Percentiles rank a stretch among this genome's conserved stretches.
These are phyloP conservation scores for Sextonia rubra DNA, from an alignment of 164 flowering plant species.

Conservation along the genomic window DNA sequence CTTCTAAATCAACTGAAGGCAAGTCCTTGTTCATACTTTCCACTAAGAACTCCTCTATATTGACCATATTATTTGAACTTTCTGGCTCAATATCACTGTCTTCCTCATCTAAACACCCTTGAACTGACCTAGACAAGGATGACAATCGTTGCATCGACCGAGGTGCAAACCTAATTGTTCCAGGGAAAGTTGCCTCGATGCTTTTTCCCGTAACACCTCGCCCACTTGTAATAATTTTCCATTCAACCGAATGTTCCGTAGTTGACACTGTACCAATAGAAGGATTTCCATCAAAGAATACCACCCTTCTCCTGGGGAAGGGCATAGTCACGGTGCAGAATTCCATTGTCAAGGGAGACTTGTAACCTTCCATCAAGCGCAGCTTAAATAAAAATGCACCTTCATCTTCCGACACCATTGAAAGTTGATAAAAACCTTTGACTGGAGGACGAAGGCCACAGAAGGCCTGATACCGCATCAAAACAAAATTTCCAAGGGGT, in stretches of 20 bases:
- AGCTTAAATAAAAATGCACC: slow-evolving; percentile 95
- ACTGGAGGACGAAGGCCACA: slow-evolving; percentile 80
- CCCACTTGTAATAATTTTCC: slow-evolving; percentile 82
- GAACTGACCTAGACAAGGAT: slow-evolving; percentile 28
- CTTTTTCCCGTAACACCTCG: slow-evolving; percentile 76
- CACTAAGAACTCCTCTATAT: slow-evolving; percentile 71
- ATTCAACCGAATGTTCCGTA: slow-evolving; percentile 80
- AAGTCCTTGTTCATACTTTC: slow-evolving; percentile 91
- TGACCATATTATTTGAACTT: slow-evolving; percentile 48
- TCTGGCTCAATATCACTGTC: slow-evolving; percentile 85
- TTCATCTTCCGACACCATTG: slow-evolving; percentile 99
- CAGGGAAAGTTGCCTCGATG: slow-evolving; percentile 93
- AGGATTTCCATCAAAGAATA: slow-evolving; percentile 88
- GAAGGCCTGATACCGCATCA: slow-evolving; percentile 74
- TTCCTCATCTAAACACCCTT: slow-evolving; percentile 48
- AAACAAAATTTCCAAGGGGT: slow-evolving; percentile 86
- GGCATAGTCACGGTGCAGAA: slow-evolving; percentile 92
- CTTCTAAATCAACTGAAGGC: slow-evolving; percentile 86
- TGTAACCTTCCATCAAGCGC: slow-evolving; percentile 82
- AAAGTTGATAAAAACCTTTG: slow-evolving; percentile 97
- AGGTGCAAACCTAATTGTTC: slow-evolving; percentile 84
- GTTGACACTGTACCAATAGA: slow-evolving; percentile 82
- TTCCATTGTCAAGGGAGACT: slow-evolving; percentile 74
- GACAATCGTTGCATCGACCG: slow-evolving; percentile 44
- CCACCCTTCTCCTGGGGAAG: slow-evolving; percentile 79